phyloP scores from a whole-genome alignment of 352 stramenopile genomes.

The Pythium brachiatum region DNA sequence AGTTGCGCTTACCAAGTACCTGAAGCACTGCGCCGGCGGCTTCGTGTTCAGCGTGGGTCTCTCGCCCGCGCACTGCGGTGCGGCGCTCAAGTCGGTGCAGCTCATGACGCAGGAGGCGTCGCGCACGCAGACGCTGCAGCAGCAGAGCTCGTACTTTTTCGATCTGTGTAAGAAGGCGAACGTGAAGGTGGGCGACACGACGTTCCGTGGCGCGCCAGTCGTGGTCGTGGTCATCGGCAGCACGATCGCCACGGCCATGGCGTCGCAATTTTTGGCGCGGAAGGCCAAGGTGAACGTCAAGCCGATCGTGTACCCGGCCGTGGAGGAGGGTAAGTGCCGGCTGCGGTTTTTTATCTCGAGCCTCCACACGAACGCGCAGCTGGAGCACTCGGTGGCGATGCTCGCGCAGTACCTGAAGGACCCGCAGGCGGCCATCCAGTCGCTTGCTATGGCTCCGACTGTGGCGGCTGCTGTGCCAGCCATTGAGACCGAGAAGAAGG shows the following conservation, averaged over 20 bases:
- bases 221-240: conserved; percentile 78
- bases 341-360: conserved; percentile 86
- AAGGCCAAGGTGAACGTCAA: conserved; percentile 75
- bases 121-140: conserved; percentile 60
- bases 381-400: conserved; percentile 51
- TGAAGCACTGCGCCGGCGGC: conserved; percentile 39
- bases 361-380: conserved; percentile 63
- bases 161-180: conserved; percentile 65
- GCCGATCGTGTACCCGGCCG: conserved; percentile 81
- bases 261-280: conserved; percentile 55
- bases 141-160: conserved; percentile 72
- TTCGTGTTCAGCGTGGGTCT: conserved; percentile 52
- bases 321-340: conserved; percentile 81
- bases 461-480: not conserved
- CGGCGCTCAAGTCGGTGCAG: conserved; percentile 65
- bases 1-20: conserved; percentile 29
- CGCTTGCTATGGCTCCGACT: conserved; percentile 1
- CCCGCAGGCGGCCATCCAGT: conserved; percentile 23
- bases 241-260: conserved; percentile 75
- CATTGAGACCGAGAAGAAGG: conserved; percentile 2
- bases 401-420: conserved; percentile 32
- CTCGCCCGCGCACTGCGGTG: conserved; percentile 60
- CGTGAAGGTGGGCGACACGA: conserved; percentile 56
- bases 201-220: conserved; percentile 67
- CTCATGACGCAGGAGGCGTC: conserved; percentile 59